phyloP scores from a whole-genome alignment of 2,329 filamentous ascomycete species.

The Podosphaera fusca region DNA sequence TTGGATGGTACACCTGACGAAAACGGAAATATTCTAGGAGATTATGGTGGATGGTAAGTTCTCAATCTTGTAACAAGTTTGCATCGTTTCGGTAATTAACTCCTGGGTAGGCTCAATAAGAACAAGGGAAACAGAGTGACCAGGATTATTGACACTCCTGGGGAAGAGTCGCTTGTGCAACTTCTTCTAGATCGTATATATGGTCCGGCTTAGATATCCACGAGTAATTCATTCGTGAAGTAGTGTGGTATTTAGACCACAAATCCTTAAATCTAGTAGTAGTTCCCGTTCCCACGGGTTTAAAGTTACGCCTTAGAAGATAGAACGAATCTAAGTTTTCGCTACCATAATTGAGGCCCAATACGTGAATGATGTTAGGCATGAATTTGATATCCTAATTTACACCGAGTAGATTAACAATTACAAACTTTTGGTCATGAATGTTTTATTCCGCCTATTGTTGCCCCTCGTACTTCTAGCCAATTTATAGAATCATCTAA shows the following conservation, averaged over 20 bases:
- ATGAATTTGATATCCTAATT: not conserved
- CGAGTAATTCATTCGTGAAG: not conserved
- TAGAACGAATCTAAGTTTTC: no score
- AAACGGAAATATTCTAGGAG: slow-evolving; percentile 16
- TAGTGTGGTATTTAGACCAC: not conserved
- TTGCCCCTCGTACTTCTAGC: slow-evolving; percentile 65
- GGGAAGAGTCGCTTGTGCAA: slow-evolving; percentile 39
- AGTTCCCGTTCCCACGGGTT: no score
- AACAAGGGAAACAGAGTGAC: slow-evolving; percentile 59
- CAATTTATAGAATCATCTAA: slow-evolving; percentile 83
- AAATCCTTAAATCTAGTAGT: no score
- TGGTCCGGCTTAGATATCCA: slow-evolving; percentile 4
- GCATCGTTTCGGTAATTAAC: slow-evolving; percentile 40
- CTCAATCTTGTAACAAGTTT: slow-evolving; percentile 6
- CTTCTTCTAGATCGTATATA: slow-evolving; percentile 38
- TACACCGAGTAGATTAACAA: not conserved
- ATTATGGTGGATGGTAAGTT: slow-evolving; percentile 25
- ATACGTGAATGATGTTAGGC: not conserved
- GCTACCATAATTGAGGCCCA: no score
- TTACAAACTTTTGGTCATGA: slow-evolving; percentile 15
- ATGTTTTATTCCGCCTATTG: slow-evolving; percentile 72
- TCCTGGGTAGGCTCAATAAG: slow-evolving; percentile 47
- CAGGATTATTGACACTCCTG: slow-evolving; percentile 48
- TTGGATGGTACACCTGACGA: slow-evolving; percentile 22
- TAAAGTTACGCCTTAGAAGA: no score